Conservation (phyloP, 352 stramenopile species). For the Thalassiosira livingstoniorum region DNA sequence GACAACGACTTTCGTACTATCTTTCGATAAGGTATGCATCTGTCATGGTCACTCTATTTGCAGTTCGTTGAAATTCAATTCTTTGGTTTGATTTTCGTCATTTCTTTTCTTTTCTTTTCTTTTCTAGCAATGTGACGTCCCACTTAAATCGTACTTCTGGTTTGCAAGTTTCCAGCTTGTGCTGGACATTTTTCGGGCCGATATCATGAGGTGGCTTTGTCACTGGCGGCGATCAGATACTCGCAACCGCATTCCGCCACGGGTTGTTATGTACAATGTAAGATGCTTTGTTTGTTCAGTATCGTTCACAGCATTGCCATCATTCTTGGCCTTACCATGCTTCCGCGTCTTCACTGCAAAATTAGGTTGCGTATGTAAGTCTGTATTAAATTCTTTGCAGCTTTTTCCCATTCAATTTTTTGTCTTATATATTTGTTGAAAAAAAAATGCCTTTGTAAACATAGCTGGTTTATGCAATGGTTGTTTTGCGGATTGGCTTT, state of each 20-base stretch:
- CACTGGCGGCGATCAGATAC: conserved; percentile 65
- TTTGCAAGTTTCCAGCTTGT: conserved; percentile 71
- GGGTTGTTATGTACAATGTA: conserved; percentile 76
- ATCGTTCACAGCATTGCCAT: too few relatives aligned
- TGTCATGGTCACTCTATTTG: too few relatives aligned
- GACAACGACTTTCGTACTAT: conserved; percentile 68
- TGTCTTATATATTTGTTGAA: too few relatives aligned
- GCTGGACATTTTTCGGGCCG: conserved; percentile 73
- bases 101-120: too few relatives aligned
- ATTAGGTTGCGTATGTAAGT: too few relatives aligned
- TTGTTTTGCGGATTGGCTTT: conserved; percentile 67
- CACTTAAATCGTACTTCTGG: conserved; percentile 76
- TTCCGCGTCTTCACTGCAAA: too few relatives aligned
- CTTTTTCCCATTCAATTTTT: too few relatives aligned
- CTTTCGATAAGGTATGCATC: conserved; percentile 53
- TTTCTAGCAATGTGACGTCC: conserved; percentile 73
- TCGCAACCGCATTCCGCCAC: conserved; percentile 51
- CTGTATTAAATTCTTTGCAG: too few relatives aligned
- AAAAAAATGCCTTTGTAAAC: too few relatives aligned
- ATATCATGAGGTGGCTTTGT: conserved; percentile 77
- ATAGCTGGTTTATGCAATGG: conserved; percentile 66
- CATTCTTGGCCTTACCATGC: too few relatives aligned
- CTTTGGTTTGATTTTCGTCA: conserved; percentile 1
- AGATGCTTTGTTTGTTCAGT: too few relatives aligned
- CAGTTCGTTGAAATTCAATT: too few relatives aligned